A percentile compares a stretch with the other conserved stretches of the same genome.
phyloP scores from a whole-genome alignment of 163 green algal species.

The Volvox carteri region DNA sequence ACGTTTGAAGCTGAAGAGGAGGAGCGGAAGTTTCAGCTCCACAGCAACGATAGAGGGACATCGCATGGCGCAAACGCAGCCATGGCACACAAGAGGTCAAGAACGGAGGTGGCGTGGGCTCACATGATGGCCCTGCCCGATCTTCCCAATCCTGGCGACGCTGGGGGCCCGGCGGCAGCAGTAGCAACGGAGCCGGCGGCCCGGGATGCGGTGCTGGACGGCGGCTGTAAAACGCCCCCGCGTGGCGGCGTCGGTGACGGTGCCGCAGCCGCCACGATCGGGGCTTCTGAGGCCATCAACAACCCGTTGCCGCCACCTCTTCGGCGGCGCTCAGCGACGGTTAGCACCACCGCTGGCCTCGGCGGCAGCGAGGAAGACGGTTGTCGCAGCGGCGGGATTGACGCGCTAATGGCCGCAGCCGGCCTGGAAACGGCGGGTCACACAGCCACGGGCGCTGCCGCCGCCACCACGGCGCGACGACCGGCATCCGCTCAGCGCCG shows the following conservation, averaged over 20 bases:
- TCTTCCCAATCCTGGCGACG: not conserved
- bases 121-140: slow-evolving; percentile 9
- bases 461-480: not conserved
- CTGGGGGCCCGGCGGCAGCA: not conserved
- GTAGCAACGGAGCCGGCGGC: too few relatives aligned
- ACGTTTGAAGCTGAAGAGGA: slow-evolving; percentile 19
- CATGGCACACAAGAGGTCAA: not conserved
- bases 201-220: too few relatives aligned
- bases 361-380: not conserved
- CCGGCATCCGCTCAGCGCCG: not conserved
- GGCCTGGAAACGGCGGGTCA: not conserved
- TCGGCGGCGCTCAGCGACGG: not conserved
- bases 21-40: not conserved
- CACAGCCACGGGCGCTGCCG: not conserved
- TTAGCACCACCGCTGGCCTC: not conserved
- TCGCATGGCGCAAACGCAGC: not conserved
- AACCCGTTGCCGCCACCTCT: not conserved
- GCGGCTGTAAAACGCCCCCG: not conserved
- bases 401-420: not conserved
- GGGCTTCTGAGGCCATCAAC: not conserved
- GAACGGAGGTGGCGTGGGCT: not conserved
- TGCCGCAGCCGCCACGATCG: not conserved
- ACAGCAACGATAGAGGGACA: not conserved
- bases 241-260: too few relatives aligned
- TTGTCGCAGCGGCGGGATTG: not conserved